Evolutionary conservation across 2,329 filamentous ascomycete genomes (phyloP), one percentile per base, ranked within the genome.

Genomic region (Trichoderma asperellum): DNA sequence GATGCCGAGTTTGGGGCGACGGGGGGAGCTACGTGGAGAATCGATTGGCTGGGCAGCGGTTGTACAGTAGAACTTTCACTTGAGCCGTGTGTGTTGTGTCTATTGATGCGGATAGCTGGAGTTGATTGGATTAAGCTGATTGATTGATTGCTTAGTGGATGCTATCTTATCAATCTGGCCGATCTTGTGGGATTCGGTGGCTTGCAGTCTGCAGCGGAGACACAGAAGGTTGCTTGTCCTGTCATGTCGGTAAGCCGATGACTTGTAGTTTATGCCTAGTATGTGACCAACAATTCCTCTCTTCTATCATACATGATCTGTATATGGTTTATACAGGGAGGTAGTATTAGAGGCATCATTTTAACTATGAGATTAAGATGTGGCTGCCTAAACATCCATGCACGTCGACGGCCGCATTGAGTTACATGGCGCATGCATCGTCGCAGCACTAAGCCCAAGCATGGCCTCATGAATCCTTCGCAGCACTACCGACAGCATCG

Each of bases 121-220:
- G 57, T 29, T 18, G 14, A 35, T 34, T 34, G 32, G 32, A 34
- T 34, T 34, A 4, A 5, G 24, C 12, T 37, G 35, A 43, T 43
- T n/a, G 7, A 29, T 37, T 47, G 56, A 37, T 27, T 5, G 10
- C n/a, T n/a, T 58, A 29, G 37, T 11, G 27, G n/a, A n/a, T 43
- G 7, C 40, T 7, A 35, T 62, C 59, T 62, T 62, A 62, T 62
- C 59, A 52, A 62, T 62, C 59, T 35, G 12, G 24, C 47, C n/a
- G 59, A 10, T 24, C 59, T 49, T 18, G 34, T 11, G 18, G 7
- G 53, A 56, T 18, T 11, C 18, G 21, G 27, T 59, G 11, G 27
- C 27, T 61, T 47, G 40, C 34, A 49, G 12, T 53, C 18, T 4
- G 10, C 29, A 21, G 52, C 21, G 1, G 16, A 10, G 40, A 32